These are phyloP conservation scores for Trametes pubescens DNA, from an alignment of 1,284 basidiomycete genomes.

Conservation along the genomic window DNA sequence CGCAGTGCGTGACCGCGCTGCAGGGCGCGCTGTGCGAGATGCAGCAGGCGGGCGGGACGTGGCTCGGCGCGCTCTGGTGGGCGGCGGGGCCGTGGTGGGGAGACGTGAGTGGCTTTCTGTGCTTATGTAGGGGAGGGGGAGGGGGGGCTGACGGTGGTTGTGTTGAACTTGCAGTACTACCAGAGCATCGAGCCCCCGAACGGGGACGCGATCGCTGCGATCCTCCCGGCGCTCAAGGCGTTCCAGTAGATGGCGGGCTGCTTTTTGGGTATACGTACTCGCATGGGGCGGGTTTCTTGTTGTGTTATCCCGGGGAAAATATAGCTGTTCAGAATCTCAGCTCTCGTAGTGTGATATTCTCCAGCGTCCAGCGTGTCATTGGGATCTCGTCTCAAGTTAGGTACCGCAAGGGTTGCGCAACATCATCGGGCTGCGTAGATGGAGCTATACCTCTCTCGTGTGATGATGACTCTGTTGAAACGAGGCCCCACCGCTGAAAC, in stretches of 20 bases:
- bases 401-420: too few species aligned
- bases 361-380: too few species aligned
- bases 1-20: conserved; percentile 58
- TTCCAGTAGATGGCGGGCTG: conserved; percentile 51
- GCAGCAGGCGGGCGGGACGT: conserved; percentile 62
- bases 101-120: conserved; percentile 48
- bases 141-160: conserved; percentile 20
- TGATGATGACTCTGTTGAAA: too few species aligned
- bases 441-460: too few species aligned
- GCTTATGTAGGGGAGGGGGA: conserved; percentile 1
- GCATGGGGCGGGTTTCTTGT: neutral
- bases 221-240: conserved; percentile 64
- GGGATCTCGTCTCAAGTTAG: too few species aligned
- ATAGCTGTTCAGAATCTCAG: neutral
- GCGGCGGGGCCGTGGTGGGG: conserved; percentile 72
- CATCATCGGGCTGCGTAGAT: too few species aligned
- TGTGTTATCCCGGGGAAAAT: neutral
- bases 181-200: conserved; percentile 69
- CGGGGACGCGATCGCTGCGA: conserved; percentile 57
- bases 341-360: too few species aligned
- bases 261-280: neutral
- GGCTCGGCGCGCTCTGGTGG: conserved; percentile 67
- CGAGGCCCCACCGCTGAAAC: too few species aligned
- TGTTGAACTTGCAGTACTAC: conserved; percentile 61
- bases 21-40: conserved; percentile 64